These are phyloP conservation scores for Daldinia caldariorum DNA, from an alignment of 495 filamentous ascomycete species.

Conservation along the genomic window DNA sequence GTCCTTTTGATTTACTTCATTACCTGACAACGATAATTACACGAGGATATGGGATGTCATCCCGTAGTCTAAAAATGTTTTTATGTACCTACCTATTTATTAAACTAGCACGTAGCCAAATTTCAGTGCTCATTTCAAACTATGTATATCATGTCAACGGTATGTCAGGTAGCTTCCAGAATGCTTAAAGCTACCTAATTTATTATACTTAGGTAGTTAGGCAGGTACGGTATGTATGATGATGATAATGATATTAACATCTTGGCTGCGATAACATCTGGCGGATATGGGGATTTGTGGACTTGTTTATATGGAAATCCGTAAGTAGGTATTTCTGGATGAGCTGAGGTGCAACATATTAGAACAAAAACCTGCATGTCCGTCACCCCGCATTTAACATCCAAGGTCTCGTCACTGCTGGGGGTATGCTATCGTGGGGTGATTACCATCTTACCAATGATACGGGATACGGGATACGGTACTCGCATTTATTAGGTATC, in stretches of 20 bases:
- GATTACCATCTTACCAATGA: constrained; percentile 8
- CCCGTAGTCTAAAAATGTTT: background rate
- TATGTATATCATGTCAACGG: constrained; percentile 18
- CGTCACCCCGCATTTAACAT: constrained; percentile 39
- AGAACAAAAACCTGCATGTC: constrained; percentile 16
- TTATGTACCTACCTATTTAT: no score
- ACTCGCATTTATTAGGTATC: background rate
- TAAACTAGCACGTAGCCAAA: background rate
- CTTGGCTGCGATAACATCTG: background rate
- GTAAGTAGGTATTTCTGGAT: background rate
- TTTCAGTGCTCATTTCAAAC: background rate
- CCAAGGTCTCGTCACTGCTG: constrained; percentile 11
- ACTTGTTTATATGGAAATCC: constrained; percentile 31
- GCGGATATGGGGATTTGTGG: constrained; percentile 13
- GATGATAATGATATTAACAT: background rate
- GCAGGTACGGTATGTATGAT: background rate
- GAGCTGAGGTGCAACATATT: constrained; percentile 11
- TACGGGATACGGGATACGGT: background rate
- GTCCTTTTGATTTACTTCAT: constrained; percentile 10
- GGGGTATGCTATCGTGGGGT: constrained; percentile 28
- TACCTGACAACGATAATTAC: background rate
- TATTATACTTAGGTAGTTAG: no score
- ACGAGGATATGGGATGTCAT: background rate
- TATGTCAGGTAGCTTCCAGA: constrained; percentile 6
- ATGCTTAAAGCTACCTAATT: background rate